A percentile compares a stretch with the other conserved stretches of the same genome.
Evolutionary conservation across 208 protist species (phyloP).

Genomic region (Porcisia hertigi): DNA sequence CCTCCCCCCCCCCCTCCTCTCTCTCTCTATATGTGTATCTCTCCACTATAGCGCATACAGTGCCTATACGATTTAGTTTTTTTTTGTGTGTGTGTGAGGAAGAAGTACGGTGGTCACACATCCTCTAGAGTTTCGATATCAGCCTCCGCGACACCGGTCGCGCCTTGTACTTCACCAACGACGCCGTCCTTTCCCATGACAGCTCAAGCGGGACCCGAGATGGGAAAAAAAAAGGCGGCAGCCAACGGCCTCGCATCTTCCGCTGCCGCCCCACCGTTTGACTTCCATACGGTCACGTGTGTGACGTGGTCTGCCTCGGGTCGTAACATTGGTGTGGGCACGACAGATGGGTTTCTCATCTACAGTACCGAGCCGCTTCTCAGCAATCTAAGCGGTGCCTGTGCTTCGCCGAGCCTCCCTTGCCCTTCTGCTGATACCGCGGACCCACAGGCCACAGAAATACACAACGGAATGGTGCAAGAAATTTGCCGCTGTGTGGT

Average conservation of each 20-base stretch:
- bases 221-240: background rate
- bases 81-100: background rate
- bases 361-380: constrained; percentile 64
- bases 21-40: background rate
- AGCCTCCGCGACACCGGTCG: background rate
- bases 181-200: constrained; percentile 1
- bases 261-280: background rate
- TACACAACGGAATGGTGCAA: constrained; percentile 14
- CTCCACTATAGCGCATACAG: background rate
- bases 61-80: background rate
- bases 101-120: background rate
- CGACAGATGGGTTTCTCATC: constrained; percentile 58
- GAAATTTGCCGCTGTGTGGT: constrained; percentile 56
- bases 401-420: background rate
- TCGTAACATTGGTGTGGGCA: constrained; percentile 60
- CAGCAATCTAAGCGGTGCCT: constrained; percentile 12
- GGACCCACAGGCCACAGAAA: background rate
- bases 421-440: background rate
- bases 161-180: background rate
- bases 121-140: background rate
- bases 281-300: constrained; percentile 62
- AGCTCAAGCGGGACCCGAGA: background rate
- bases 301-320: constrained; percentile 65
- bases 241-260: background rate
- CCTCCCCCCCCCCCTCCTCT: background rate